Conservation (phyloP, 495 filamentous ascomycete genomes). For the Trichoderma erinaceum region DNA sequence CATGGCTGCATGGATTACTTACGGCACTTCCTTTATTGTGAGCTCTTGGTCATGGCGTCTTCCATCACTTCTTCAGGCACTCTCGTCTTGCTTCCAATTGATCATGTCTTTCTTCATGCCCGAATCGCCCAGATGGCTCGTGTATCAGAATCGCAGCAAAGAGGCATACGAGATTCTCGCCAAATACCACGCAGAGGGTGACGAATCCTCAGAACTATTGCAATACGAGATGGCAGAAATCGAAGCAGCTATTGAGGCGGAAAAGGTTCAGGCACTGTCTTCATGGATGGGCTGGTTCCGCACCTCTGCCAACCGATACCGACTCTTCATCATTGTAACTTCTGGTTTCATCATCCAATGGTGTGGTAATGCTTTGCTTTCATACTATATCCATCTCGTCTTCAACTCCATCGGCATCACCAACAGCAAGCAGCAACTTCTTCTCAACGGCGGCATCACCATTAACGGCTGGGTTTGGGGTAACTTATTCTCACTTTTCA, state of each 20-base stretch:
- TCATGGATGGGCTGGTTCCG: conserved; percentile 34
- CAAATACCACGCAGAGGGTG: conserved; percentile 54
- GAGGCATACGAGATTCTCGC: conserved; percentile 48
- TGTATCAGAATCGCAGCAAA: conserved; percentile 45
- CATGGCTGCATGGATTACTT: conserved; percentile 46
- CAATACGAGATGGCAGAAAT: conserved; percentile 50
- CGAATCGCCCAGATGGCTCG: conserved; percentile 50
- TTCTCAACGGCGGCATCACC: conserved; percentile 43
- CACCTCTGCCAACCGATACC: conserved; percentile 45
- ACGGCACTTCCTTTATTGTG: conserved; percentile 44
- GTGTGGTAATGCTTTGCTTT: conserved; percentile 49
- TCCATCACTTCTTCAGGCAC: conserved; percentile 47
- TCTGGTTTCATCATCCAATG: conserved; percentile 51
- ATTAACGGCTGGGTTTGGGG: conserved; percentile 52
- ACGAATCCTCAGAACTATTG: conserved; percentile 43
- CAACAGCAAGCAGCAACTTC: conserved; percentile 47
- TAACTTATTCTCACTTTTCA: conserved; percentile 49
- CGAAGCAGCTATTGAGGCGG: conserved; percentile 44
- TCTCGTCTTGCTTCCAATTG: conserved; percentile 49
- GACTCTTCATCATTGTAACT: conserved; percentile 45
- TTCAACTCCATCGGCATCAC: conserved; percentile 48
- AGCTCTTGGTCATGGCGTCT: conserved; percentile 50
- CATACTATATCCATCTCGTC: conserved; percentile 50
- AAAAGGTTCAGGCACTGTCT: conserved; percentile 40
- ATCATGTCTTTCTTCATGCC: conserved; percentile 41